phyloP scores from a whole-genome alignment of 495 filamentous ascomycete species.

The Hypoxylon lienhwacheense region DNA sequence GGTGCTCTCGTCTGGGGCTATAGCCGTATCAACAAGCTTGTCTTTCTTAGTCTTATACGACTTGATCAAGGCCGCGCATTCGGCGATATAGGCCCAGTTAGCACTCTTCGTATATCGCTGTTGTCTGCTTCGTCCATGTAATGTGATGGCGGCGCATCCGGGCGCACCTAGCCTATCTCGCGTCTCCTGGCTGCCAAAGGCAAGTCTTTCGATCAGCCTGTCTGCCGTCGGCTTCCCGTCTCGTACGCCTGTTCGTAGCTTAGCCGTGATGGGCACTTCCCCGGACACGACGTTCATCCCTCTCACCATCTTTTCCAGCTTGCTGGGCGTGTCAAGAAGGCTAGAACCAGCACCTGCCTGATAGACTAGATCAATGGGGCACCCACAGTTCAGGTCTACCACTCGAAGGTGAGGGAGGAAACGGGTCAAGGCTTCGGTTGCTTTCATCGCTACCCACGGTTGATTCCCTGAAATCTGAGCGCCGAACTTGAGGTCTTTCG shows the following conservation, averaged over 20 bases:
- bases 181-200: conserved; percentile 72
- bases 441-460: conserved; percentile 81
- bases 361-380: conserved; percentile 91
- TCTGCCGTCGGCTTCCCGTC: conserved; percentile 77
- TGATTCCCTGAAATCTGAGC: conserved; percentile 90
- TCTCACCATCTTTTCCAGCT: conserved; percentile 86
- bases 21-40: conserved; percentile 69
- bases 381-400: conserved; percentile 94
- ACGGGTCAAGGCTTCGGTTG: conserved; percentile 75
- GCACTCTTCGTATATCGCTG: conserved; percentile 88
- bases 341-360: conserved; percentile 87
- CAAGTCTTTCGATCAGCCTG: conserved; percentile 79
- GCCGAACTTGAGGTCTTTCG: conserved; percentile 82
- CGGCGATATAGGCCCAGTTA: conserved; percentile 91
- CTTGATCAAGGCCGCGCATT: conserved; percentile 83
- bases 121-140: conserved; percentile 90
- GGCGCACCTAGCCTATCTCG: conserved; percentile 63
- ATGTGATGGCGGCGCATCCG: conserved; percentile 87
- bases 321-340: conserved; percentile 79
- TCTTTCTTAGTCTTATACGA: conserved; percentile 67
- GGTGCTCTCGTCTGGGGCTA: conserved; percentile 69
- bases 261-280: conserved; percentile 86
- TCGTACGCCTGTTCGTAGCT: conserved; percentile 89
- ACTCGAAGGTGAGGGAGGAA: conserved; percentile 80
- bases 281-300: conserved; percentile 93